These are phyloP conservation scores for Apiospora arundinis DNA, from an alignment of 2,329 filamentous ascomycete species.

Conservation along the genomic window DNA sequence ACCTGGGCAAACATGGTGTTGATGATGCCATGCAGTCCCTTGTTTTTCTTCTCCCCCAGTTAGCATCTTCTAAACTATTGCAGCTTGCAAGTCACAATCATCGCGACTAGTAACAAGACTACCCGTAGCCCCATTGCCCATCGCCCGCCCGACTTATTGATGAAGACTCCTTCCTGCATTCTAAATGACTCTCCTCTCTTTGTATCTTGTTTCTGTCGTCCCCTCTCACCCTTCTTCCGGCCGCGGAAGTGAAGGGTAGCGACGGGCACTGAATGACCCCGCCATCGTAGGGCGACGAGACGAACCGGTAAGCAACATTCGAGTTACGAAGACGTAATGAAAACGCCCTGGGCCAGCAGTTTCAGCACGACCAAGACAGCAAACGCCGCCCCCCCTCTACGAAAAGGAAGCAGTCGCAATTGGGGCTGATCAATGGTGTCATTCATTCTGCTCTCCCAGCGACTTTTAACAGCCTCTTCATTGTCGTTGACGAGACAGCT, in stretches of 20 bases:
- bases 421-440: neutral
- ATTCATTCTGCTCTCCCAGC: neutral
- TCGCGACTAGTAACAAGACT: neutral
- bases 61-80: neutral
- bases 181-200: neutral
- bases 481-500: neutral
- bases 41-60: neutral
- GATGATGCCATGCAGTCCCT: neutral
- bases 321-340: slow-evolving; percentile 42
- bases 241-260: neutral
- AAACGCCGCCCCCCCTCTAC: neutral
- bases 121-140: neutral
- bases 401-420: neutral
- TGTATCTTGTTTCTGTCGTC: neutral
- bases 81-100: neutral
- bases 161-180: neutral
- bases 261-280: neutral
- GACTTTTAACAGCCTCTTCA: neutral
- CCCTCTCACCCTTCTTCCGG: neutral
- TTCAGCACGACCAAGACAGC: neutral
- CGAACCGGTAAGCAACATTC: slow-evolving; percentile 17
- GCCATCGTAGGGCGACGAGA: slow-evolving; percentile 1
- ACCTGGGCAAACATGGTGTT: neutral
- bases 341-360: slow-evolving; percentile 26
- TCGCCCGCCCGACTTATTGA: neutral